phyloP scores from a whole-genome alignment of 495 filamentous ascomycete genomes.

The Penicillium verhagenii region DNA sequence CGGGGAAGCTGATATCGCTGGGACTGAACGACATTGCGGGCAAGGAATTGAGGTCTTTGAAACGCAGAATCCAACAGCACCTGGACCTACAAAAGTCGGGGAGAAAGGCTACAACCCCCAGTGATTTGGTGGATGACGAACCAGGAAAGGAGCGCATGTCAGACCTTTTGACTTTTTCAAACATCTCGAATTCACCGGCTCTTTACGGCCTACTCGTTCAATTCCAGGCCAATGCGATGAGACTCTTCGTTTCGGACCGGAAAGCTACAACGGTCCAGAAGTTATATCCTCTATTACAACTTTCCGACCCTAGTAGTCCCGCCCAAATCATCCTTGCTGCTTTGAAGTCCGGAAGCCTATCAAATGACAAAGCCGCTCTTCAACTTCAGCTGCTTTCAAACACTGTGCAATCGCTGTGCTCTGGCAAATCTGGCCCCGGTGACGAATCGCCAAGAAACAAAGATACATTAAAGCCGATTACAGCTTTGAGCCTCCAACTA shows the following conservation, averaged over 20 bases:
- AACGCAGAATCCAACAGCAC: slow-evolving; percentile 59
- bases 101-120: slow-evolving; percentile 21
- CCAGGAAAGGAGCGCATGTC: slow-evolving; percentile 50
- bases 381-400: slow-evolving; percentile 73
- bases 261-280: slow-evolving; percentile 52
- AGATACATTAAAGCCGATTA: slow-evolving; percentile 56
- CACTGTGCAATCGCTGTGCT: slow-evolving; percentile 61
- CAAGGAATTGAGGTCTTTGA: slow-evolving; percentile 67
- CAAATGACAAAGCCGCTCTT: slow-evolving; percentile 59
- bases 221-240: slow-evolving; percentile 49
- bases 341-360: slow-evolving; percentile 40
- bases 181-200: slow-evolving; percentile 35
- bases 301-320: slow-evolving; percentile 59
- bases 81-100: slow-evolving; percentile 23
- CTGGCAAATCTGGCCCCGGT: slow-evolving; percentile 28
- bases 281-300: slow-evolving; percentile 39
- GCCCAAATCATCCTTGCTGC: slow-evolving; percentile 58
- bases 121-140: slow-evolving; percentile 28
- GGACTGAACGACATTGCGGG: slow-evolving; percentile 72
- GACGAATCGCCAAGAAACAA: slow-evolving; percentile 45
- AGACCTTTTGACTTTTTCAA: slow-evolving; percentile 61
- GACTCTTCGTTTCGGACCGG: slow-evolving; percentile 43
- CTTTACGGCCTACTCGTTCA: slow-evolving; percentile 37
- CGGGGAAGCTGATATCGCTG: slow-evolving; percentile 68
- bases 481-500: slow-evolving; percentile 62